Evolutionary conservation across 73 alveolate genomes (phyloP).

Genomic region (Uronychia binucleata): DNA sequence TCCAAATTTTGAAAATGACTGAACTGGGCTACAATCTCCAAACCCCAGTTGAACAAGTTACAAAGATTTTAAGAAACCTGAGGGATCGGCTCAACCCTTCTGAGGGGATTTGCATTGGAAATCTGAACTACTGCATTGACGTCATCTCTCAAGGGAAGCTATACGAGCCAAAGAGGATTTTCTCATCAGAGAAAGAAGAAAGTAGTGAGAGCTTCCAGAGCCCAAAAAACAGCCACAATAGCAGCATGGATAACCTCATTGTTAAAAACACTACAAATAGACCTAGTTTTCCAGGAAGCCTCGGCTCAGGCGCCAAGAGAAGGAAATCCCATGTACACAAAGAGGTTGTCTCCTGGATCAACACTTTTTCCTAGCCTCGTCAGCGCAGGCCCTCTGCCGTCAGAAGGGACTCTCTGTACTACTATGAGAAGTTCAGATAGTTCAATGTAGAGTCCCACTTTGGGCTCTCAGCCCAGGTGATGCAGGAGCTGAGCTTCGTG

Average conservation of each 20-base stretch:
- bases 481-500: neutral
- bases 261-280: too few relatives aligned
- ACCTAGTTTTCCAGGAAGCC: too few relatives aligned
- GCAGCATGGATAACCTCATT: too few relatives aligned
- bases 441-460: neutral
- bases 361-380: neutral
- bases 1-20: neutral
- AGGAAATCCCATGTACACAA: too few relatives aligned
- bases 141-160: neutral
- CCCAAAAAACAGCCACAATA: neutral
- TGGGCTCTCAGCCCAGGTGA: neutral
- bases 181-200: neutral
- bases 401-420: neutral
- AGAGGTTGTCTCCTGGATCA: neutral
- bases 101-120: neutral
- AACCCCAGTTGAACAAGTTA: neutral
- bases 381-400: neutral
- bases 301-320: too few relatives aligned
- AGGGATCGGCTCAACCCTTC: neutral
- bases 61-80: neutral
- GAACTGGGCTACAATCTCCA: neutral
- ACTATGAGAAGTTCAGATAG: neutral
- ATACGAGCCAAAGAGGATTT: neutral
- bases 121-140: conserved; percentile 3
- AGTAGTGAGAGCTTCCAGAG: neutral